These are phyloP conservation scores for Amphicarpaea edgeworthii DNA, from an alignment of 306 rosid genomes.

Conservation along the genomic window DNA sequence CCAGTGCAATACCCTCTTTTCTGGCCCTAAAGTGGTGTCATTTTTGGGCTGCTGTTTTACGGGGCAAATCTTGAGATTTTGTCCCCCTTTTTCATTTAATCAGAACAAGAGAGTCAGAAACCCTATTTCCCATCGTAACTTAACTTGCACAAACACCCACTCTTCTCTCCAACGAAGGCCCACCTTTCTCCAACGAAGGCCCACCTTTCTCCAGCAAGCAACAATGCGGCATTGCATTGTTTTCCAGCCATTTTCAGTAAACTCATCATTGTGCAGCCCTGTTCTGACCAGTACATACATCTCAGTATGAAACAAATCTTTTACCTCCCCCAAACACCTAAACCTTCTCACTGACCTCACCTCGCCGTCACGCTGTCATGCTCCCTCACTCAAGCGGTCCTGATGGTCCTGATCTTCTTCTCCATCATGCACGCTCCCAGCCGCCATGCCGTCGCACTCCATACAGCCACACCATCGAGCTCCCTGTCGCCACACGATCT, in stretches of 20 bases:
- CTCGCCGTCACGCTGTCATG: no score
- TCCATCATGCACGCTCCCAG: no score
- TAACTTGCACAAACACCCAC: neutral
- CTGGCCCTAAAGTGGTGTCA: neutral
- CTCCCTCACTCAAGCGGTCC: no score
- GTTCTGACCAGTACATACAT: neutral
- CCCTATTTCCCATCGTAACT: neutral
- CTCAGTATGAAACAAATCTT: neutral
- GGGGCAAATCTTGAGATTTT: neutral
- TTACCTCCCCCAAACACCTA: no score
- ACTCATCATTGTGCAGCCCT: neutral
- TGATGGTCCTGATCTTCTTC: no score
- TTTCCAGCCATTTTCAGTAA: neutral
- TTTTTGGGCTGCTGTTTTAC: neutral
- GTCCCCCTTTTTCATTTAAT: neutral
- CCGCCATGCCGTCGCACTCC: no score
- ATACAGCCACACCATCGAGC: no score
- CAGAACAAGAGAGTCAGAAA: neutral
- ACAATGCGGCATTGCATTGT: neutral
- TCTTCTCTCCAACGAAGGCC: neutral
- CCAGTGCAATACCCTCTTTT: neutral
- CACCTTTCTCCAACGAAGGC: no score
- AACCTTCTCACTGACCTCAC: no score
- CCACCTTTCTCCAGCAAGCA: neutral
- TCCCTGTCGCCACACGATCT: no score